Conservation (phyloP, 1,284 basidiomycete species). For the Ustilago vetiveriae region DNA sequence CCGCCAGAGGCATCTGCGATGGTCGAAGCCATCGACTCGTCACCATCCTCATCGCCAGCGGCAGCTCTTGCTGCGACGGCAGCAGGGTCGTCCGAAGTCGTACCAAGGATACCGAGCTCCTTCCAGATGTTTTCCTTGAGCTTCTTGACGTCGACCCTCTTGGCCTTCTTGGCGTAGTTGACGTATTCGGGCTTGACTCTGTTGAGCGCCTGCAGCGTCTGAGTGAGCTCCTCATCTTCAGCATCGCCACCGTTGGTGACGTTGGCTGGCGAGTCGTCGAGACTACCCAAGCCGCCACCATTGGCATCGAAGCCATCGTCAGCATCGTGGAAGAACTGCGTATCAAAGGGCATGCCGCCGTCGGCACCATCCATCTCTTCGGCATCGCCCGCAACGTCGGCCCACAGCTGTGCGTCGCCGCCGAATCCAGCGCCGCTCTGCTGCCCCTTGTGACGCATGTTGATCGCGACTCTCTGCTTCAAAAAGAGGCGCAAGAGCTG, state of each 20-base stretch:
- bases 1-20: conserved; percentile 7
- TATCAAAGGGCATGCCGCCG: conserved; percentile 78
- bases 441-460: conserved; percentile 76
- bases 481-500: conserved; percentile 90
- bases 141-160: conserved; percentile 93
- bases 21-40: conserved; percentile 21
- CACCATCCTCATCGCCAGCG: conserved; percentile 23
- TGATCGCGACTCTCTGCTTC: conserved; percentile 73
- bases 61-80: conserved; percentile 18
- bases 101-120: conserved; percentile 72
- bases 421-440: conserved; percentile 75
- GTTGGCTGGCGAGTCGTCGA: conserved; percentile 54
- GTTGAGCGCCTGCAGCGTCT: conserved; percentile 78
- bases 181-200: conserved; percentile 87
- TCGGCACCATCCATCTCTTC: conserved; percentile 25
- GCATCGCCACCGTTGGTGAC: conserved; percentile 69
- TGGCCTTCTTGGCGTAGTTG: conserved; percentile 94
- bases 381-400: conserved; percentile 75
- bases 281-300: conserved; percentile 29
- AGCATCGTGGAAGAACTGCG: conserved; percentile 96
- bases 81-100: conserved; percentile 18
- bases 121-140: conserved; percentile 99
- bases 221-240: conserved; percentile 83
- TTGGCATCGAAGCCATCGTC: conserved; percentile 72
- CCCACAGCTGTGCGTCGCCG: conserved; percentile 94